Conservation (phyloP, 2,329 filamentous ascomycete species). For the Alternaria panax region DNA sequence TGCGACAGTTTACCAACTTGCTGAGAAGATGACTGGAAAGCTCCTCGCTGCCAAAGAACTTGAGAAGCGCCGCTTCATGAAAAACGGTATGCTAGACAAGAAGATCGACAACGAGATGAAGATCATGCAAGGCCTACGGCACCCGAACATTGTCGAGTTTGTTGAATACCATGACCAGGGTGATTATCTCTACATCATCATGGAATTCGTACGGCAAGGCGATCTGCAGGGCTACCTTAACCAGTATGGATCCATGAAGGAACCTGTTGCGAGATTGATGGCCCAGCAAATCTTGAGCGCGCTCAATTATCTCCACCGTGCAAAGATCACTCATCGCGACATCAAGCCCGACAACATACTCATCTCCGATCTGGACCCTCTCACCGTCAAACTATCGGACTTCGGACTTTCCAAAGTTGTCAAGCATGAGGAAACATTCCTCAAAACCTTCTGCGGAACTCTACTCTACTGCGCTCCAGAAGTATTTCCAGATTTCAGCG, state of each 20-base stretch:
- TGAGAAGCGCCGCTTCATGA: conserved; percentile 91
- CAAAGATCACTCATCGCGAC: conserved; percentile 95
- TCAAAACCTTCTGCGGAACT: conserved; percentile 96
- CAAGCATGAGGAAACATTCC: conserved; percentile 85
- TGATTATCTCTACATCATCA: conserved; percentile 89
- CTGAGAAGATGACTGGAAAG: conserved; percentile 81
- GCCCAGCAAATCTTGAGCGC: conserved; percentile 80
- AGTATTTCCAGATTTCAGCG: conserved; percentile 84
- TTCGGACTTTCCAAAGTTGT: conserved; percentile 97
- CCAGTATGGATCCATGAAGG: conserved; percentile 68
- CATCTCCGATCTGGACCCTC: conserved; percentile 74
- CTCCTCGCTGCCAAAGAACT: conserved; percentile 93
- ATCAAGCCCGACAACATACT: conserved; percentile 99
- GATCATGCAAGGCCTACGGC: conserved; percentile 86
- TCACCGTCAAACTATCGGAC: conserved; percentile 90
- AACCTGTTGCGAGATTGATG: conserved; percentile 74
- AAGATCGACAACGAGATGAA: conserved; percentile 97
- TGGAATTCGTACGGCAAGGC: conserved; percentile 87
- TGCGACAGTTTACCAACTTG: conserved; percentile 89
- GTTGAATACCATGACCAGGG: conserved; percentile 86
- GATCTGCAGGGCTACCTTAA: conserved; percentile 80
- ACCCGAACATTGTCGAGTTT: conserved; percentile 91
- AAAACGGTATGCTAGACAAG: conserved; percentile 86
- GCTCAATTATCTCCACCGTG: conserved; percentile 82
- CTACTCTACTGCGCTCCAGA: conserved; percentile 95